Conservation (phyloP, 441 rosid genomes). For the Erysimum pusillum region DNA sequence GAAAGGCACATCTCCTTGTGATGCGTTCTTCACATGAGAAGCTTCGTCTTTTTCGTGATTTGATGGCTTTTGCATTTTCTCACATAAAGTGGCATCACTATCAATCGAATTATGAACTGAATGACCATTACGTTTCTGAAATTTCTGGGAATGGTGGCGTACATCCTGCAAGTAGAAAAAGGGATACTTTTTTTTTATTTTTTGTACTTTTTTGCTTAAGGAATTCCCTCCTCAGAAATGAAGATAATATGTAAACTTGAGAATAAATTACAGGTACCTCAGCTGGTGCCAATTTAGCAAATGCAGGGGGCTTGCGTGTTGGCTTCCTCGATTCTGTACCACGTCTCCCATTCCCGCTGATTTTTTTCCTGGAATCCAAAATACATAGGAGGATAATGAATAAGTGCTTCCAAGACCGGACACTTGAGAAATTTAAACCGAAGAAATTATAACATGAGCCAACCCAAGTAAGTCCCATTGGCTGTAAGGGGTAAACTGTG, state of each 20-base stretch:
- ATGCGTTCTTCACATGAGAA: conserved; percentile 79
- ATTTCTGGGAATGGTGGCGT: conserved; percentile 41
- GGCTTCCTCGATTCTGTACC: conserved; percentile 76
- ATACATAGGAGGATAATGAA: conserved; percentile 7
- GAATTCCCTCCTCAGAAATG: conserved; percentile 12
- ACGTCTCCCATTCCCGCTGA: conserved; percentile 59
- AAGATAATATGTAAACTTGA: conserved; percentile 11
- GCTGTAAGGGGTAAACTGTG: conserved; percentile 3
- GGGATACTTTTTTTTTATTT: background rate
- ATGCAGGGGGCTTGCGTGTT: conserved; percentile 61
- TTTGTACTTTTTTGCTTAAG: conserved; percentile 4
- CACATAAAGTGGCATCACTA: conserved; percentile 49
- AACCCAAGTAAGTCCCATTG: background rate
- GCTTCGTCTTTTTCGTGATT: conserved; percentile 62
- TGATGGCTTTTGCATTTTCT: conserved; percentile 60
- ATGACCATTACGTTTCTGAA: conserved; percentile 51
- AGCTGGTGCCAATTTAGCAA: conserved; percentile 62
- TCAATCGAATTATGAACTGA: conserved; percentile 53
- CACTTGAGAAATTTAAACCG: background rate
- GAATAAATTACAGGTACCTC: conserved; percentile 58
- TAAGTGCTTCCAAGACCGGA: background rate
- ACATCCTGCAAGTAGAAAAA: conserved; percentile 47
- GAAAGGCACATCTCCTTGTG: conserved; percentile 87
- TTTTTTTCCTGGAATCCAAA: conserved; percentile 71
- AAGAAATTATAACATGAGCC: background rate